phyloP scores from a whole-genome alignment of 2,329 filamentous ascomycete genomes.

The Colletotrichum destructivum region DNA sequence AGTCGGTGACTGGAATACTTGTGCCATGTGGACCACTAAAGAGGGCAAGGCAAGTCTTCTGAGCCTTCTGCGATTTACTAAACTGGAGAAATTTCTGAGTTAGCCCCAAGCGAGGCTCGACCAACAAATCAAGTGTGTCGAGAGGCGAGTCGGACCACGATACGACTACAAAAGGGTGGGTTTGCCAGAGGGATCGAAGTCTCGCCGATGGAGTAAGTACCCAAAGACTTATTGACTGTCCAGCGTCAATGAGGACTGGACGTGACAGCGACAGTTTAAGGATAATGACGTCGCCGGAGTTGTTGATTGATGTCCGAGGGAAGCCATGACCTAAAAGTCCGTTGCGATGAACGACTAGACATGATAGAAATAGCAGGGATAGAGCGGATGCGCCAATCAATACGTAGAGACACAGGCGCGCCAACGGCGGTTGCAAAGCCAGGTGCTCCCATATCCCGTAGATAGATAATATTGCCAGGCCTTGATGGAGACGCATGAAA shows the following conservation, averaged over 20 bases:
- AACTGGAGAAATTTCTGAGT: conserved; percentile 10
- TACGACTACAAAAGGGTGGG: conserved; percentile 10
- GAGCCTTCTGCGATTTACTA: conserved; percentile 8
- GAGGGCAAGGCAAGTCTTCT: conserved; percentile 44
- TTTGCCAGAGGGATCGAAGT: conserved; percentile 10
- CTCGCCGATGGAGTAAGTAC: conserved; percentile 1
- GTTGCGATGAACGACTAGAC: neutral
- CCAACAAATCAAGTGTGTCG: conserved; percentile 9
- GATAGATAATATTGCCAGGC: conserved; percentile 26
- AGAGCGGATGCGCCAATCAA: conserved; percentile 14
- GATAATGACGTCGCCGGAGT: neutral
- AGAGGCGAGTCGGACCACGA: neutral
- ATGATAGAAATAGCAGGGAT: conserved; percentile 1
- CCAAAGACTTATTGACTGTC: conserved; percentile 13
- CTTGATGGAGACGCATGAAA: conserved; percentile 31
- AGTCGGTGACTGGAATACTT: conserved; percentile 47
- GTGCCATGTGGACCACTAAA: conserved; percentile 52
- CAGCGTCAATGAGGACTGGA: neutral
- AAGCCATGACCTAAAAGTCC: conserved; percentile 3
- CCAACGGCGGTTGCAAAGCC: neutral
- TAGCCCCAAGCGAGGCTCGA: conserved; percentile 4
- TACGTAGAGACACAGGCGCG: conserved; percentile 24
- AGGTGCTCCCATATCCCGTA: conserved; percentile 33
- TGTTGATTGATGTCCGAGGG: conserved; percentile 10
- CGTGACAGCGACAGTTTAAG: neutral